A percentile compares a stretch with the other conserved stretches of the same genome.
Evolutionary conservation across 1,284 basidiomycete species (phyloP).

Genomic region (Cutaneotrichosporon sp.): DNA sequence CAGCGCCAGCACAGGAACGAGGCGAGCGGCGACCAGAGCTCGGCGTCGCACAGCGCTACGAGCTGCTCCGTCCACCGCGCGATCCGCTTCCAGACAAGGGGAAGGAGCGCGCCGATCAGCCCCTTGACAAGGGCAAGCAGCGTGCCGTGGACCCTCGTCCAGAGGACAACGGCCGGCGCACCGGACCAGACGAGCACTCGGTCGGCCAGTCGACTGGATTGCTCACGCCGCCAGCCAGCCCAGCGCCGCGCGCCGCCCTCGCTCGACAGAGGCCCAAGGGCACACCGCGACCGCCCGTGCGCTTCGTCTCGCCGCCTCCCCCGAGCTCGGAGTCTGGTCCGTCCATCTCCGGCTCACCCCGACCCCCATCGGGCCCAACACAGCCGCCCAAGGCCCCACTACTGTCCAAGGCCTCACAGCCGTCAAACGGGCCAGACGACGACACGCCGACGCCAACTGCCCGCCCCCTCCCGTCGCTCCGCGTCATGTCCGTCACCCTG

Average conservation of each 20-base stretch:
- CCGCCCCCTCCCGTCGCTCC: not conserved
- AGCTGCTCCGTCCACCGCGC: not conserved
- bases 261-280: not conserved
- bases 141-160: no score
- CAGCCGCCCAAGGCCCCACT: not conserved
- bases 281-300: not conserved
- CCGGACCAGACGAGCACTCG: conserved; percentile 1
- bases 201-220: conserved; percentile 4
- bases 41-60: not conserved
- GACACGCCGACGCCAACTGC: not conserved
- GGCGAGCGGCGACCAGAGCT: not conserved
- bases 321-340: not conserved
- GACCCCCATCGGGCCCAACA: not conserved
- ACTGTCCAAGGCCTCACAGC: not conserved
- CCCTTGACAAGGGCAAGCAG: no score
- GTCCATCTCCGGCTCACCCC: no score
- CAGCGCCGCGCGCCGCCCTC: not conserved
- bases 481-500: not conserved
- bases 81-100: not conserved
- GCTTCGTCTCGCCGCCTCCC: not conserved
- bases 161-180: no score
- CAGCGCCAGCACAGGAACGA: no score
- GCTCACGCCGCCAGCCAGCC: conserved; percentile 17
- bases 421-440: not conserved
- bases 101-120: not conserved